phyloP scores from a whole-genome alignment of 2,329 filamentous ascomycete genomes.

The Trichoderma asperellum region DNA sequence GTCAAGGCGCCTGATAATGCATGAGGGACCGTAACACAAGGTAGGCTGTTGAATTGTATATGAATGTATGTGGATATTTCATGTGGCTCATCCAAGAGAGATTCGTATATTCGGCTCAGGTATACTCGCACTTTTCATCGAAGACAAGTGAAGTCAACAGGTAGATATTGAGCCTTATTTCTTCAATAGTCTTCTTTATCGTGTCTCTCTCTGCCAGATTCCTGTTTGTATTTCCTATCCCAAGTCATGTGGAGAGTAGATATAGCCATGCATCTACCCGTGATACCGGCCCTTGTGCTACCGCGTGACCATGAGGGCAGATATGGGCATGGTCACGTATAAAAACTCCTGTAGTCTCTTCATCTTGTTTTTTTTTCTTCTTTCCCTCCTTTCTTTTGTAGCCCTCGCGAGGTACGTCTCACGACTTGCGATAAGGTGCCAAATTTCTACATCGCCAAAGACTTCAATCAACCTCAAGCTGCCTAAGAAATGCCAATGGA shows the following conservation, averaged over 20 bases:
- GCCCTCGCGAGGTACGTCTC: background rate
- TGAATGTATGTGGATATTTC: background rate
- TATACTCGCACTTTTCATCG: background rate
- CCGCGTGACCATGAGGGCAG: background rate
- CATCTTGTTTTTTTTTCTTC: background rate
- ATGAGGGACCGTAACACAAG: background rate
- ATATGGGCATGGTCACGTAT: background rate
- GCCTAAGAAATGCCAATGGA: background rate
- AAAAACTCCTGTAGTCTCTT: background rate
- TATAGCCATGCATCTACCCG: background rate
- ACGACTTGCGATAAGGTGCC: background rate
- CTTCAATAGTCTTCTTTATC: background rate
- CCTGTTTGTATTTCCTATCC: background rate
- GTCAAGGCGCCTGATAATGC: constrained; percentile 24
- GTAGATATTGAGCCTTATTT: background rate
- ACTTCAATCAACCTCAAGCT: too few species aligned
- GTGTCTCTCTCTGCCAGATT: background rate
- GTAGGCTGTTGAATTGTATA: background rate
- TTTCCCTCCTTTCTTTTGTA: background rate
- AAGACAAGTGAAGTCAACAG: background rate
- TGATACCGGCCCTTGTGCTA: background rate
- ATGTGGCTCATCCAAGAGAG: background rate
- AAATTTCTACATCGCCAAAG: background rate
- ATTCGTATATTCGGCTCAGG: background rate
- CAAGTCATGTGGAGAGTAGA: background rate